phyloP scores from a whole-genome alignment of 2,329 filamentous ascomycete species.

The Lachnellula suecica region DNA sequence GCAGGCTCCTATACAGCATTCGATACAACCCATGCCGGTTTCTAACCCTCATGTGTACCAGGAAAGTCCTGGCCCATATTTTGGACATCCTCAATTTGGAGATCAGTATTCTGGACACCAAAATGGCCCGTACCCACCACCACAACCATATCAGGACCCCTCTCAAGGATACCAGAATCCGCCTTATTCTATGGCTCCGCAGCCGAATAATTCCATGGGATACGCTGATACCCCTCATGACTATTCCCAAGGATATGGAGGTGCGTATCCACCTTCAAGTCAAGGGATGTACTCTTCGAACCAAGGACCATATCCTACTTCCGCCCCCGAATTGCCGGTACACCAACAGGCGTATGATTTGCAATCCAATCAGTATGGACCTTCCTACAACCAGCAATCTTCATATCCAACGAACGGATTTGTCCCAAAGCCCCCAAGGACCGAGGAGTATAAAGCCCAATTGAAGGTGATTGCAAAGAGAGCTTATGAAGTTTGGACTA shows the following conservation, averaged over 20 bases:
- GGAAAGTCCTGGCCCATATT: slow-evolving; percentile 32
- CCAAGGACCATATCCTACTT: slow-evolving; percentile 20
- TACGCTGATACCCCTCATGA: slow-evolving; percentile 24
- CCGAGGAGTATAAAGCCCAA: slow-evolving; percentile 45
- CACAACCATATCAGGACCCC: slow-evolving; percentile 24
- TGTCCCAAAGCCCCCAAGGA: slow-evolving; percentile 32
- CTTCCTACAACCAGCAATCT: slow-evolving; percentile 19
- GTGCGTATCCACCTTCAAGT: slow-evolving; percentile 18
- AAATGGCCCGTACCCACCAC: slow-evolving; percentile 30
- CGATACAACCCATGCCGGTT: slow-evolving; percentile 17
- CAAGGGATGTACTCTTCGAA: slow-evolving; percentile 22
- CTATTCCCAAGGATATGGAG: slow-evolving; percentile 28
- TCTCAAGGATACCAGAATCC: slow-evolving; percentile 24
- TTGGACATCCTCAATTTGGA: slow-evolving; percentile 33
- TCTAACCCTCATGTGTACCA: slow-evolving; percentile 28
- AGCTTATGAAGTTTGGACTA: slow-evolving; percentile 63
- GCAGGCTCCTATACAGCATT: slow-evolving; percentile 12
- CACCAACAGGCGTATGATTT: slow-evolving; percentile 22
- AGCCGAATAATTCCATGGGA: slow-evolving; percentile 13
- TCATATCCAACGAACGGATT: slow-evolving; percentile 29
- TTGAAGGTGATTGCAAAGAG: slow-evolving; percentile 53
- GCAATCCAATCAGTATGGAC: slow-evolving; percentile 19
- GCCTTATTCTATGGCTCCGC: slow-evolving; percentile 26
- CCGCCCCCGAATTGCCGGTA: slow-evolving; percentile 14
- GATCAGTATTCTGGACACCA: slow-evolving; percentile 33